phyloP scores from a whole-genome alignment of 179 eudicot genomes.

The Vitellaria paradoxa region DNA sequence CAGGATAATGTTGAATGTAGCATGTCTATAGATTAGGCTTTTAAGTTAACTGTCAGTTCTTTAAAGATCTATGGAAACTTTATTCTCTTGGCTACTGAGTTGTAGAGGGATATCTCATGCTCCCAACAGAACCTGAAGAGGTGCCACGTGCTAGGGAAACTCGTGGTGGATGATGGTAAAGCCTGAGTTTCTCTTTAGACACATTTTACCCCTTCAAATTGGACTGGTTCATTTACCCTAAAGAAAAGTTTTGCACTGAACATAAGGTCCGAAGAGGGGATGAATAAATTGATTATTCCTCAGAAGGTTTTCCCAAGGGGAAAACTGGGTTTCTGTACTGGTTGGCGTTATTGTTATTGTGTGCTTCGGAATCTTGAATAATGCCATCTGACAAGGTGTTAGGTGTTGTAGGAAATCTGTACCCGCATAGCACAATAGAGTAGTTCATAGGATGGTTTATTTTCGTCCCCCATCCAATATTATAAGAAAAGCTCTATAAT shows the following conservation, averaged over 20 bases:
- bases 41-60: too few relatives aligned
- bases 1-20: too few relatives aligned
- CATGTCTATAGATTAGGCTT: too few relatives aligned
- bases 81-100: too few relatives aligned
- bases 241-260: not conserved
- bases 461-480: not conserved
- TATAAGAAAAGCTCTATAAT: not conserved
- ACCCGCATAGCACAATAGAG: not conserved
- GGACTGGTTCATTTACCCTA: not conserved
- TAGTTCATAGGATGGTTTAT: not conserved
- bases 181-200: not conserved
- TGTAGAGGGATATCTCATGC: too few relatives aligned
- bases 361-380: not conserved
- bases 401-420: not conserved
- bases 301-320: not conserved
- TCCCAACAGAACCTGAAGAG: too few relatives aligned
- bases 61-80: too few relatives aligned
- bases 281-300: not conserved
- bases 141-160: not conserved
- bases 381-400: not conserved
- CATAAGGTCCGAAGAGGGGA: not conserved
- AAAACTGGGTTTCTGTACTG: not conserved
- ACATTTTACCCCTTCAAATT: not conserved
- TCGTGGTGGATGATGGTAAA: not conserved
- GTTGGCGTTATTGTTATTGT: not conserved